phyloP scores from a whole-genome alignment of 805 yeast genomes.

The Candida lessepsii region DNA sequence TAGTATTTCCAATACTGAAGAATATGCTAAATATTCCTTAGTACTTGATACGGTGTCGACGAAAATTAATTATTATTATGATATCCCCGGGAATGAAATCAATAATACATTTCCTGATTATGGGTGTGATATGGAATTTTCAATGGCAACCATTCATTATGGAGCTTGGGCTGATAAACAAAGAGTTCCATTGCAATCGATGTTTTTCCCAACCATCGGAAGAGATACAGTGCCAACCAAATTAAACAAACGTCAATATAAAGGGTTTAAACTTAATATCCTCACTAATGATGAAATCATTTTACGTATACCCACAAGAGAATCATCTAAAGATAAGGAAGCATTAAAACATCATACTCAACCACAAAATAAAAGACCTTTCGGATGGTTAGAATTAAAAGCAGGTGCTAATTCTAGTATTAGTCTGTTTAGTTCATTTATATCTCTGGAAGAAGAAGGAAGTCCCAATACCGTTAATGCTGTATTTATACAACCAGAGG shows the following conservation, averaged over 20 bases:
- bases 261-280: constrained; percentile 55
- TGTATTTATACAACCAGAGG: constrained; percentile 54
- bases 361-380: constrained; percentile 49
- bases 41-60: constrained; percentile 60
- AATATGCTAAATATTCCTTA: constrained; percentile 79
- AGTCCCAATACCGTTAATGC: constrained; percentile 50
- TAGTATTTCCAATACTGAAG: constrained; percentile 41
- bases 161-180: constrained; percentile 98
- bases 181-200: constrained; percentile 57
- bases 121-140: constrained; percentile 60
- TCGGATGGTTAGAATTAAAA: constrained; percentile 89
- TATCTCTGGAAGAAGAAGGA: constrained; percentile 53
- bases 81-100: constrained; percentile 56
- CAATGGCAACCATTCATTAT: constrained; percentile 67
- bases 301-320: constrained; percentile 79
- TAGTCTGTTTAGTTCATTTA: constrained; percentile 45
- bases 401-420: constrained; percentile 53
- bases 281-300: constrained; percentile 63
- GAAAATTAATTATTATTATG: constrained; percentile 62
- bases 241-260: constrained; percentile 44
- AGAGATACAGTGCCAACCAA: constrained; percentile 47
- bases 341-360: constrained; percentile 17
- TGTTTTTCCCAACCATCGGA: constrained; percentile 67
- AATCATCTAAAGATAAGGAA: constrained; percentile 68
- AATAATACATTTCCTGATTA: constrained; percentile 25